Base-by-base conservation (phyloP, 1,284 basidiomycete genomes). In the Rhodotorula sp. region DNA sequence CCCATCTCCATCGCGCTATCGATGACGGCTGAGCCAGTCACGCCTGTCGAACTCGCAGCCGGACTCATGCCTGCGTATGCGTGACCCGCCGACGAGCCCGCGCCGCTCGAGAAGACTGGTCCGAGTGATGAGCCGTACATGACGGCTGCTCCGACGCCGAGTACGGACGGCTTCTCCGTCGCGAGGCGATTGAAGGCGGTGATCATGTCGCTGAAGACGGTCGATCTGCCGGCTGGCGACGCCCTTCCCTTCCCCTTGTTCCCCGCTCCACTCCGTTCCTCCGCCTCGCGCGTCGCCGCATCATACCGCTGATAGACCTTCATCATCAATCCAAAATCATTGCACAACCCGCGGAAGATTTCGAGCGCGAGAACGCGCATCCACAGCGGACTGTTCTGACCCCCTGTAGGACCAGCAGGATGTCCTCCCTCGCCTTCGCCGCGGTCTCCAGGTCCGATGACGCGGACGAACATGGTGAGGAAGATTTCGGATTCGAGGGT, bases 331-430 rank as follows among this genome's bases (percentile, higher is more conserved):
- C 88, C 86, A 0, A 88, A 86, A 72, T 96, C 92, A 62, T 87
- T 89, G 78, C 92, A 95, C 34, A 96, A 65, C 11, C 91, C 93
- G 77, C 93, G 84, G 82, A 94, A 87, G 56, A 94, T 90, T 79
- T 97, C 94, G 86, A 95, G 88, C 2, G 90, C 88, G 5, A 97
- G 84, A 0, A 94, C 91, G 26, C 92, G 84, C 84, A 92, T 89
- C 94, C 94, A 96, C 46, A 84, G 81, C 0, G 91, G 90, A 13
- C 47, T 62, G 46, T 58, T 68, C 30, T 37, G 40, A 22, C 76
- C 69, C 16, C 40, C 37, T 10, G 37, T 34, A 26, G 65, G 63
- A 18, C 72, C 72, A 5, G 65, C 59, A 1, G 76, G 76, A 47
- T 77, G 76, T 0, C 76, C 76, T 15, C 75, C 76, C 47, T 71